These are phyloP conservation scores for Penicilliopsis zonata DNA, from an alignment of 495 filamentous ascomycete species.

Conservation along the genomic window DNA sequence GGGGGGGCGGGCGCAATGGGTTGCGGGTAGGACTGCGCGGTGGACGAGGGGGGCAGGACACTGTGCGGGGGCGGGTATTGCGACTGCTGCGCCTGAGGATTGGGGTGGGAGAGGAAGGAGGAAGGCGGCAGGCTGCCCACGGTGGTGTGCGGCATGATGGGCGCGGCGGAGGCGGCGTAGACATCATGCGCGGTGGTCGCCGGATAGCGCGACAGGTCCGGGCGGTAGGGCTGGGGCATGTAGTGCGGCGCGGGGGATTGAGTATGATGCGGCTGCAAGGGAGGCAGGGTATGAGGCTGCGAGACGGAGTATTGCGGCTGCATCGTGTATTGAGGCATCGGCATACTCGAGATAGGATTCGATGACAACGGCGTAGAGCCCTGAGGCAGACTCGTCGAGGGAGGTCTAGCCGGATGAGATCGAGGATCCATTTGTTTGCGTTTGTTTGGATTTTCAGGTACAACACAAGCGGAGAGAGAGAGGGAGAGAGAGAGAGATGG, in stretches of 20 bases:
- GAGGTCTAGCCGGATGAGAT: conserved; percentile 43
- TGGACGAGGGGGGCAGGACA: conserved; percentile 53
- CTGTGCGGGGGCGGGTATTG: conserved; percentile 49
- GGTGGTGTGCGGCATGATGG: conserved; percentile 41
- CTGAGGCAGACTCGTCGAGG: conserved; percentile 45
- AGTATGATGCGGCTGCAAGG: conserved; percentile 50
- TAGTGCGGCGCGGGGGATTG: conserved; percentile 37
- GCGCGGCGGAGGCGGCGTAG: conserved; percentile 36
- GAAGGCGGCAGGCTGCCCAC: conserved; percentile 47
- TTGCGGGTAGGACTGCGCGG: conserved; percentile 55
- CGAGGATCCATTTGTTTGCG: conserved; percentile 31
- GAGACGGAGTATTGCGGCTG: conserved; percentile 46
- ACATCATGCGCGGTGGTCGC: conserved; percentile 49
- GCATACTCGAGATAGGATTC: conserved; percentile 34
- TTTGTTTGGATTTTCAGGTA: conserved; percentile 10
- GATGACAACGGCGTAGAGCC: conserved; percentile 33
- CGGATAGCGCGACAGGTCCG: conserved; percentile 51
- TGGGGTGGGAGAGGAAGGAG: conserved; percentile 38
- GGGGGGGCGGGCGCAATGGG: conserved; percentile 60
- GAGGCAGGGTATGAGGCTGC: conserved; percentile 58
- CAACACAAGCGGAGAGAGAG: conserved; percentile 9
- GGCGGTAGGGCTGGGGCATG: conserved; percentile 48
- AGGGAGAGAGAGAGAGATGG: conserved; percentile 6
- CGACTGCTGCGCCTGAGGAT: conserved; percentile 41
- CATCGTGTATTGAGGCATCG: conserved; percentile 38